Base-by-base conservation (phyloP, 2,329 filamentous ascomycete species). In the Graphilbum fragrans region DNA sequence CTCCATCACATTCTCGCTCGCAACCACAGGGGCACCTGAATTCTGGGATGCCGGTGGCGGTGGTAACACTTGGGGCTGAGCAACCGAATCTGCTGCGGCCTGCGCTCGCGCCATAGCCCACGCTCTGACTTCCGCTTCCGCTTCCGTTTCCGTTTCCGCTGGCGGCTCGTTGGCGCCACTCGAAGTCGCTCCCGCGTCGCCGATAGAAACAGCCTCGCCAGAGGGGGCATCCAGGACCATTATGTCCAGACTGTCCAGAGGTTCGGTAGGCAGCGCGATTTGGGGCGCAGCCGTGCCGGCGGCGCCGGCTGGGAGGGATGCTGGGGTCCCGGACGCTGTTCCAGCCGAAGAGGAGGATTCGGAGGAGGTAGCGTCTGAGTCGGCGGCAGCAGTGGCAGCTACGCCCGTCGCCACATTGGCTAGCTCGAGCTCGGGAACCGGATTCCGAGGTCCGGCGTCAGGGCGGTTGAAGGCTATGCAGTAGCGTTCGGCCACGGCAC, bases 401-500 rank as follows among this genome's bases (percentile, higher is more conserved):
- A 18, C 33, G 8, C 7, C 17, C n/a, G 16, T 35, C 5, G 17
- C 22, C 21, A n/a, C 18, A 2, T 19, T 36, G 39, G 9, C 10
- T 4, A 2, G 11, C 52, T 34, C 14, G 25, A 29, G 25, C 25
- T 29, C 54, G 1, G 82, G 82, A 12, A 90, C 74, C 3, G 81
- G 80, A 47, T 85, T 76, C 33, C 82, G 72, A 6, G 68, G 62
- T 20, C 80, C 74, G 41, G 72, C 69, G 40, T 72, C 58, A 35
- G 76, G 69, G 42, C 69, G 65, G 37, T 59, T 64, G 45, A 83
- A 74, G 14, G 78, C 74, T 42, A 66, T 67, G 55, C 84, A 92
- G 56, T 96, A 96, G 42, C 92, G 83, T 27, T 69, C 65, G 7
- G 86, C 78, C 21, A 67, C 62, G 3, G 63, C 57, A 5, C 60